Conservation (phyloP, 2,329 filamentous ascomycete species). For the Podosphaera xanthii region DNA sequence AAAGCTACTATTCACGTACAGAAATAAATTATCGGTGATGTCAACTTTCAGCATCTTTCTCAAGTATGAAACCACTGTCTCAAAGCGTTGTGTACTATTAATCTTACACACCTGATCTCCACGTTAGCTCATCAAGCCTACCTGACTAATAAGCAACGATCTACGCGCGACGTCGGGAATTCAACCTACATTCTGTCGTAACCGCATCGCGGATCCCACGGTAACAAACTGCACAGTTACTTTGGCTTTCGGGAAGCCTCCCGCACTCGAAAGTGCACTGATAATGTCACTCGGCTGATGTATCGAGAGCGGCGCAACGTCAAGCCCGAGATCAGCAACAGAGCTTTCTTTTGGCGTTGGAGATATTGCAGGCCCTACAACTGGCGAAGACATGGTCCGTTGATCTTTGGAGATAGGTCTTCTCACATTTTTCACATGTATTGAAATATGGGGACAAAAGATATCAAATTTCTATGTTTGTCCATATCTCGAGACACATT, state of each 20-base stretch:
- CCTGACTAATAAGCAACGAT: neutral
- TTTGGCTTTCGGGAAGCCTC: conserved; percentile 20
- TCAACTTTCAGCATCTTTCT: conserved; percentile 30
- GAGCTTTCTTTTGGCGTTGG: too few species aligned
- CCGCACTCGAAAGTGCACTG: conserved; percentile 18
- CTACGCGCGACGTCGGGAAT: too few species aligned
- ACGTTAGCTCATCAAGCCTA: neutral
- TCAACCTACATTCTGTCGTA: conserved; percentile 19
- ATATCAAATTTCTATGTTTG: too few species aligned
- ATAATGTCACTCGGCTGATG: conserved; percentile 18
- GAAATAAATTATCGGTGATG: conserved; percentile 53
- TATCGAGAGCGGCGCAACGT: too few species aligned
- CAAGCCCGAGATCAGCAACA: too few species aligned
- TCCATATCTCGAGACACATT: too few species aligned
- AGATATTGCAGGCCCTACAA: too few species aligned
- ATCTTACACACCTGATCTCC: conserved; percentile 56
- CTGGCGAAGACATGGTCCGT: too few species aligned
- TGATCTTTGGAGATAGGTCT: too few species aligned
- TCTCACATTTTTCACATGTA: too few species aligned
- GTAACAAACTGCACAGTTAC: conserved; percentile 73
- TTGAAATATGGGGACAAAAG: too few species aligned
- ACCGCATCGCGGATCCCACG: conserved; percentile 56
- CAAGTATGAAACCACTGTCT: conserved; percentile 66
- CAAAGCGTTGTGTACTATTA: conserved; percentile 57
- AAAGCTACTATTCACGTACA: conserved; percentile 88